Evolutionary conservation across 257 asterid genomes (phyloP).

Genomic region (Hygrophila difformis): DNA sequence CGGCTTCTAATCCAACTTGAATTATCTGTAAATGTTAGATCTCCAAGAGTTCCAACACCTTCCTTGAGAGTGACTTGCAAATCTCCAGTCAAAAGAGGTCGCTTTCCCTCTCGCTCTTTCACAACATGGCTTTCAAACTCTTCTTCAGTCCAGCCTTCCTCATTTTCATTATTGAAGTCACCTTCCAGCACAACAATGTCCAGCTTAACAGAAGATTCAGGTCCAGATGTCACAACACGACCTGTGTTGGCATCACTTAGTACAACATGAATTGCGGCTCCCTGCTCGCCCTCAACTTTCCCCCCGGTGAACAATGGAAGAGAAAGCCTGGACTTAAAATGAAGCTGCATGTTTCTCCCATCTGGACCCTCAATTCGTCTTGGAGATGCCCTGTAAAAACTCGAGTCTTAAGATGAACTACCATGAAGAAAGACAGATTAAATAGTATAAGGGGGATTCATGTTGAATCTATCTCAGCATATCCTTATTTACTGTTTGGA

Average conservation of each 20-base stretch:
- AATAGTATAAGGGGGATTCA: slow-evolving; percentile 4
- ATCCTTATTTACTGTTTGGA: neutral
- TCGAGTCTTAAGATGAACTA: slow-evolving; percentile 19
- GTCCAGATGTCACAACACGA: slow-evolving; percentile 73
- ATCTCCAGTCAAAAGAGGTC: slow-evolving; percentile 89
- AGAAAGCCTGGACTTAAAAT: slow-evolving; percentile 76
- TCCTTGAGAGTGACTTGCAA: too few relatives aligned
- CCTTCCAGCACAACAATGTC: too few relatives aligned
- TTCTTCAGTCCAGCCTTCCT: slow-evolving; percentile 80
- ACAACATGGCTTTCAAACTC: slow-evolving; percentile 91
- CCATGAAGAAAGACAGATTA: slow-evolving; percentile 2
- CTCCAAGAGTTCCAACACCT: too few relatives aligned
- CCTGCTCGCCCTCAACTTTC: slow-evolving; percentile 96
- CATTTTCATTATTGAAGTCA: too few relatives aligned
- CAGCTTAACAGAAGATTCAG: slow-evolving; percentile 79
- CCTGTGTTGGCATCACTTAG: slow-evolving; percentile 64
- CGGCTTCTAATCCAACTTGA: slow-evolving; percentile 98
- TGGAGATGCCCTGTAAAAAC: slow-evolving; percentile 71
- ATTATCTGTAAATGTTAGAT: too few relatives aligned
- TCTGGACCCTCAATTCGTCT: slow-evolving; percentile 81
- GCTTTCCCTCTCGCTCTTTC: slow-evolving; percentile 91
- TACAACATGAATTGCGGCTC: too few relatives aligned
- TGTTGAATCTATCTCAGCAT: too few relatives aligned
- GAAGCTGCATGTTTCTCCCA: slow-evolving; percentile 88
- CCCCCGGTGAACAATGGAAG: slow-evolving; percentile 97